phyloP scores from a whole-genome alignment of 306 rosid species.

The Boehmeria nivea region DNA sequence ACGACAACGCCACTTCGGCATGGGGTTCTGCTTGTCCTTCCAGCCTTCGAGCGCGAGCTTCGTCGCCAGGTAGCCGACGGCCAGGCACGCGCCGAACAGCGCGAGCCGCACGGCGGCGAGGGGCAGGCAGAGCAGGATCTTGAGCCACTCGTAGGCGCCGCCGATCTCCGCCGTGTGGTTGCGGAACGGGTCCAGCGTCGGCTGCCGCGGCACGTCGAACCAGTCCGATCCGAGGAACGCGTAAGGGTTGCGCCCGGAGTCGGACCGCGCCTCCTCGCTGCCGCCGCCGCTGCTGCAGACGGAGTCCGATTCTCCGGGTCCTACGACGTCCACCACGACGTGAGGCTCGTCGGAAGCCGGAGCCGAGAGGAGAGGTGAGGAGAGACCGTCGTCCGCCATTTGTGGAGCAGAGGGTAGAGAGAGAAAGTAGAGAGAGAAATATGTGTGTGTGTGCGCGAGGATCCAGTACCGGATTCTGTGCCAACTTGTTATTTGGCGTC shows the following conservation, averaged over 20 bases:
- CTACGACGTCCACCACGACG: constrained; percentile 36
- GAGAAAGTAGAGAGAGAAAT: not conserved
- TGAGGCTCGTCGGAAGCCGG: constrained; percentile 39
- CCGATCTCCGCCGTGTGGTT: constrained; percentile 42
- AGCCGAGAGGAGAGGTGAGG: constrained; percentile 52
- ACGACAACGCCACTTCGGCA: constrained; percentile 81
- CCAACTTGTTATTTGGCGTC: no score
- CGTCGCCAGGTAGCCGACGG: constrained; percentile 66
- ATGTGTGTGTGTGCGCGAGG: no score
- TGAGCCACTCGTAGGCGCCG: constrained; percentile 69
- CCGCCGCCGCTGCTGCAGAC: not conserved
- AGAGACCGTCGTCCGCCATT: constrained; percentile 56
- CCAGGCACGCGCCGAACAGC: constrained; percentile 52
- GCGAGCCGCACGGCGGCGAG: constrained; percentile 47
- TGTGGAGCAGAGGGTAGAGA: no score
- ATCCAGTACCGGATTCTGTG: not conserved
- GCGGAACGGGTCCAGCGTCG: constrained; percentile 68
- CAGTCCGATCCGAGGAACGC: constrained; percentile 45
- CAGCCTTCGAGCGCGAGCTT: constrained; percentile 67
- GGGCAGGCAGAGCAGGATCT: constrained; percentile 52
- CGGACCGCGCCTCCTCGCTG: not conserved
- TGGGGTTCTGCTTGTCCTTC: constrained; percentile 69
- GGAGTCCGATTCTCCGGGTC: not conserved
- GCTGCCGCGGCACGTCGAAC: constrained; percentile 40
- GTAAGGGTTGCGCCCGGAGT: constrained; percentile 38